Percentiles rank a stretch among this genome's conserved stretches.
These are phyloP conservation scores for Microdochium paspali DNA, from an alignment of 2,329 filamentous ascomycete species.

Conservation along the genomic window DNA sequence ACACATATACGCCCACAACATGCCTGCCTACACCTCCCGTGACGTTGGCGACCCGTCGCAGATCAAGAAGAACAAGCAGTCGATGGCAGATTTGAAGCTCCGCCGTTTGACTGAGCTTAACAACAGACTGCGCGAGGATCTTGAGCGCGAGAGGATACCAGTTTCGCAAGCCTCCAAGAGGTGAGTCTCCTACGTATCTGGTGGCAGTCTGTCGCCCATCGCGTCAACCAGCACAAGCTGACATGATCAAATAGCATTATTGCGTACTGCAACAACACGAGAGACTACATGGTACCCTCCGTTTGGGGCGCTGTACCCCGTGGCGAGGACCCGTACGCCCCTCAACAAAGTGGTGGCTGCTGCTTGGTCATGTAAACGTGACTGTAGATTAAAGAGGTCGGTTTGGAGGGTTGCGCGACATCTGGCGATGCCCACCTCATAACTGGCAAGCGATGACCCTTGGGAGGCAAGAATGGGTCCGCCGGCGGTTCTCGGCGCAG, in stretches of 20 bases:
- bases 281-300: conserved; percentile 98
- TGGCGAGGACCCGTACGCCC: conserved; percentile 96
- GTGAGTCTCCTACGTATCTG: conserved; percentile 35
- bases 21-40: conserved; percentile 59
- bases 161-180: conserved; percentile 88
- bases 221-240: conserved; percentile 2
- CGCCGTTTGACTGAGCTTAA: conserved; percentile 94
- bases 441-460: conserved; percentile 4
- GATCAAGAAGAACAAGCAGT: conserved; percentile 92
- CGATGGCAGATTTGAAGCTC: conserved; percentile 97
- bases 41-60: conserved; percentile 59
- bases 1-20: conserved; percentile 24
- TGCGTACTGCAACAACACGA: conserved; percentile 93
- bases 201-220: not conserved
- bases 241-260: conserved; percentile 61
- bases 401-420: not conserved
- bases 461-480: too few species aligned
- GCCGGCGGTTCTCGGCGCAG: not conserved
- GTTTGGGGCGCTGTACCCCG: conserved; percentile 93
- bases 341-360: conserved; percentile 86
- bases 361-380: conserved; percentile 79
- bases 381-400: conserved; percentile 4
- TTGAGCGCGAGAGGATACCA: conserved; percentile 90
- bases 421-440: not conserved
- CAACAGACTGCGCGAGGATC: conserved; percentile 87